phyloP scores from a whole-genome alignment of 495 filamentous ascomycete genomes.

The Corynascus novoguineensis region DNA sequence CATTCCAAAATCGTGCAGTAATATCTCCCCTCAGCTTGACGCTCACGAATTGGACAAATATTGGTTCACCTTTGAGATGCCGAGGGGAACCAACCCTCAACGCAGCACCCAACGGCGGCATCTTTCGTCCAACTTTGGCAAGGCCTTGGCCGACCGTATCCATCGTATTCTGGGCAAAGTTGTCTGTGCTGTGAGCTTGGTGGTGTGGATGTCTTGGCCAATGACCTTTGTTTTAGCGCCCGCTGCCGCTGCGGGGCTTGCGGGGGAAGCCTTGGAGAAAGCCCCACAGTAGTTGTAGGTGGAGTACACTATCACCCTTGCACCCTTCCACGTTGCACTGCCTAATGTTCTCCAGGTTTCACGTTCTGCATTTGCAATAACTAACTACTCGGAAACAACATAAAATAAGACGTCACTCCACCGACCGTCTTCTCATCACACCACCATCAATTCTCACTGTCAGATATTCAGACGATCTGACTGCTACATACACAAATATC shows the following conservation, averaged over 20 bases:
- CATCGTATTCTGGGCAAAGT: not conserved
- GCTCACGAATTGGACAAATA: no score
- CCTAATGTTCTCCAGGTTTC: not conserved
- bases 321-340: not conserved
- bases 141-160: not conserved
- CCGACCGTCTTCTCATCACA: not conserved
- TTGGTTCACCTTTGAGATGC: no score
- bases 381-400: not conserved
- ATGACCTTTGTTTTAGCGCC: not conserved
- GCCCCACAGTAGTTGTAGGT: not conserved
- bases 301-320: not conserved
- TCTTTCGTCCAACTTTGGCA: no score
- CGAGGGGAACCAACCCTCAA: no score
- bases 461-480: not conserved
- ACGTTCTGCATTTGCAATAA: no score
- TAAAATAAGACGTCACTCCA: not conserved
- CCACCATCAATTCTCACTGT: not conserved
- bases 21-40: no score
- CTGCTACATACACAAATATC: not conserved
- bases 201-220: not conserved
- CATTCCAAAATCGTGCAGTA: no score
- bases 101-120: no score
- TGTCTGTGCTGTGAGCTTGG: not conserved
- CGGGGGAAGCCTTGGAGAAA: not conserved
- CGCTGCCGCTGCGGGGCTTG: not conserved